phyloP scores from a whole-genome alignment of 805 yeast species.

The Danielia reshetovae region DNA sequence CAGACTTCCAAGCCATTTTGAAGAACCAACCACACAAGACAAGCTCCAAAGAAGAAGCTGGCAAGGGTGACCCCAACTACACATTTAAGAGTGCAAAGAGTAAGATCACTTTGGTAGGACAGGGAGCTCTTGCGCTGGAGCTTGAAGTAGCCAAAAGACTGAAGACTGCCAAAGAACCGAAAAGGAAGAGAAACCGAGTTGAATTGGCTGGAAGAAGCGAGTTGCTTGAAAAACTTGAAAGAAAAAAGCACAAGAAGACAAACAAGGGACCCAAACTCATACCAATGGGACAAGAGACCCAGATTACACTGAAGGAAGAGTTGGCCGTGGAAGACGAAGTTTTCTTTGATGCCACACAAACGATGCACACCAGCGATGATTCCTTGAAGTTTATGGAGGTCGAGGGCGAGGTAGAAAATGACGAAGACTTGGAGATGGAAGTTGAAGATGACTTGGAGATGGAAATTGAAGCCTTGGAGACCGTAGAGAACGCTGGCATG shows the following conservation, averaged over 20 bases:
- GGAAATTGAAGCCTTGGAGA: neutral
- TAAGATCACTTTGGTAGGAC: too few relatives aligned
- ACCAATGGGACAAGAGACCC: constrained; percentile 1
- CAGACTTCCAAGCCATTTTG: too few relatives aligned
- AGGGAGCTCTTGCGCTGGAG: too few relatives aligned
- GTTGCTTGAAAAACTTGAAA: constrained; percentile 1
- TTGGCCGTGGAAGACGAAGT: neutral
- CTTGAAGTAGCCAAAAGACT: too few relatives aligned
- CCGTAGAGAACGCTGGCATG: too few relatives aligned
- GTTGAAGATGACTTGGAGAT: neutral
- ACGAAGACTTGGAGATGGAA: neutral
- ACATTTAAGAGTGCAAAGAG: too few relatives aligned
- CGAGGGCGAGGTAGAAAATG: neutral
- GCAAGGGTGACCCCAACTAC: too few relatives aligned
- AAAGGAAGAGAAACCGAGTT: too few relatives aligned
- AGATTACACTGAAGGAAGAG: constrained; percentile 1
- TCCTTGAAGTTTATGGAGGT: neutral
- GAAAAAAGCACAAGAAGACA: constrained; percentile 1
- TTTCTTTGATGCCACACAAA: neutral
- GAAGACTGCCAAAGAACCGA: neutral
- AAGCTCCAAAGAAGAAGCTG: too few relatives aligned
- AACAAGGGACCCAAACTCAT: constrained; percentile 3
- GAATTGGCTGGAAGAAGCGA: constrained; percentile 9
- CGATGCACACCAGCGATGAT: neutral
- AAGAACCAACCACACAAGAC: too few relatives aligned